These are phyloP conservation scores for Gossypium davidsonii DNA, from an alignment of 441 rosid species.

Conservation along the genomic window DNA sequence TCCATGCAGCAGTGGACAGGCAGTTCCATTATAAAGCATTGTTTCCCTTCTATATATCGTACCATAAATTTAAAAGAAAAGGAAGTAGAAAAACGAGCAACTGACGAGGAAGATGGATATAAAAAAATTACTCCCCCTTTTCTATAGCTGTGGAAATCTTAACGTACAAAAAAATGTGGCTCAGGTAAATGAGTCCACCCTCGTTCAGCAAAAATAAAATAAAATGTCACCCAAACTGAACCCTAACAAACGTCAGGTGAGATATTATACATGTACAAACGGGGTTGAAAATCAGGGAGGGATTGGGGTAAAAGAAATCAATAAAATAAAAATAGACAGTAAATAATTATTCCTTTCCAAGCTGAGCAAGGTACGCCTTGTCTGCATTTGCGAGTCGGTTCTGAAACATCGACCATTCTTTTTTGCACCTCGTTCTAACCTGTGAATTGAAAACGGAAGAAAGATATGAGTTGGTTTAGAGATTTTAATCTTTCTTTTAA, in stretches of 20 bases:
- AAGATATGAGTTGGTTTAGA: neutral
- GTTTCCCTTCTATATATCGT: neutral
- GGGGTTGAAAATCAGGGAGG: neutral
- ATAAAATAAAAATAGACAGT: neutral
- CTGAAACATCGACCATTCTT: constrained; percentile 62
- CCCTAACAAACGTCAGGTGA: constrained; percentile 1
- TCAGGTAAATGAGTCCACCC: constrained; percentile 15
- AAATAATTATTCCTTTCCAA: constrained; percentile 18
- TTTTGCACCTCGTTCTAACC: constrained; percentile 65
- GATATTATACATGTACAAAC: constrained; percentile 25
- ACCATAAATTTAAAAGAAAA: neutral
- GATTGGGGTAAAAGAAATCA: neutral
- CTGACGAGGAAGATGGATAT: neutral
- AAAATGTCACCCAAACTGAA: neutral
- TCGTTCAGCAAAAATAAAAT: neutral
- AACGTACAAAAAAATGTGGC: constrained; percentile 21
- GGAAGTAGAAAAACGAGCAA: neutral
- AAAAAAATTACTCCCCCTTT: neutral
- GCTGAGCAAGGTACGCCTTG: constrained; percentile 35
- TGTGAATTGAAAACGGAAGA: constrained; percentile 19
- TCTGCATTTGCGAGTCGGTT: constrained; percentile 51
- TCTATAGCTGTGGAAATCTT: constrained; percentile 8
- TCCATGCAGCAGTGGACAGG: neutral
- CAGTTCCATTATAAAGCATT: neutral
- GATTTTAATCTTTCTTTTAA: neutral